Evolutionary conservation across 345 rosid species (phyloP).

Genomic region (Eucalyptus shirleyi): DNA sequence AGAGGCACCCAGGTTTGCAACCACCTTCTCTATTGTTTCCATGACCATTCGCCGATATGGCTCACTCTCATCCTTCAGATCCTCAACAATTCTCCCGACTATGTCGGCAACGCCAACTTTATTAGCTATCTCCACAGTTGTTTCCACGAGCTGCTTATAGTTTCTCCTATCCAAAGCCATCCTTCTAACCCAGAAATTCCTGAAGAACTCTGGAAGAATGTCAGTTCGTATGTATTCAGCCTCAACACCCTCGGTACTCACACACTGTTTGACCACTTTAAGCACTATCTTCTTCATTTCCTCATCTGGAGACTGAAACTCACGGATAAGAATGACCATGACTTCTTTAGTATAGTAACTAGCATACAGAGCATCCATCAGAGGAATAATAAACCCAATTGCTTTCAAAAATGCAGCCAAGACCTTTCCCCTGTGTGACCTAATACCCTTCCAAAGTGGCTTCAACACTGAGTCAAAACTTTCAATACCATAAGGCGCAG

Average conservation of each 20-base stretch:
- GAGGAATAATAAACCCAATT: conserved; percentile 97
- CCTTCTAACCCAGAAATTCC: conserved; percentile 88
- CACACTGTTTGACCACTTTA: conserved; percentile 98
- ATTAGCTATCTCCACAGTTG: conserved; percentile 95
- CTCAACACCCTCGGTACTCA: conserved; percentile 97
- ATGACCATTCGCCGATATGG: conserved; percentile 91
- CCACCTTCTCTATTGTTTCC: conserved; percentile 99
- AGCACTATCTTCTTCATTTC: conserved; percentile 99
- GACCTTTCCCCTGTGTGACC: conserved; percentile 97
- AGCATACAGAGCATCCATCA: conserved; percentile 95
- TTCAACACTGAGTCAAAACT: conserved; percentile 95
- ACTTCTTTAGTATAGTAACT: conserved; percentile 97
- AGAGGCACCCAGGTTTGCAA: conserved; percentile 86
- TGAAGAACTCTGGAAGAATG: conserved; percentile 90
- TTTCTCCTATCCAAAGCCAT: conserved; percentile 98
- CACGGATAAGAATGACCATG: conserved; percentile 89
- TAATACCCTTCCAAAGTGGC: conserved; percentile 98
- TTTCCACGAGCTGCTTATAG: conserved; percentile 88
- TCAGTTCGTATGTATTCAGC: conserved; percentile 80
- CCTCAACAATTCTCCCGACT: conserved; percentile 83
- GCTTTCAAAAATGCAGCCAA: conserved; percentile 99
- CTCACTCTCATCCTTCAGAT: conserved; percentile 96
- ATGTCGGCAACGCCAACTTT: conserved; percentile 97
- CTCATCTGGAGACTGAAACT: conserved; percentile 98
- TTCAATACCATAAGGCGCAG: conserved; percentile 99